These are phyloP conservation scores for Fusarium marasasianum DNA, from an alignment of 2,329 filamentous ascomycete species.

Conservation along the genomic window DNA sequence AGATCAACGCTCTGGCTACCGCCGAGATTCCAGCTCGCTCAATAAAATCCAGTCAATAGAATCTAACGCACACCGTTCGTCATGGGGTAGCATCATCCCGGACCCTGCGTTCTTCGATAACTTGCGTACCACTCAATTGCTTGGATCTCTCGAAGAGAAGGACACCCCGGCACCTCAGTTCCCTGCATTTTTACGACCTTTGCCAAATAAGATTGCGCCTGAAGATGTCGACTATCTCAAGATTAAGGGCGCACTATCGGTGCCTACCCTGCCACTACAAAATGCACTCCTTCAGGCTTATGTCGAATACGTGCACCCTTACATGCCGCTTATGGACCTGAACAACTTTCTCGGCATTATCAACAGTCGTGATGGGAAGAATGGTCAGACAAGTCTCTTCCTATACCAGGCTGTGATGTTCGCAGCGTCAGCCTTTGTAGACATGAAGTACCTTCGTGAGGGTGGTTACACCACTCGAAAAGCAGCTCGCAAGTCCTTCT, in stretches of 20 bases:
- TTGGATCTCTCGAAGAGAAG: conserved; percentile 59
- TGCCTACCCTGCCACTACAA: conserved; percentile 76
- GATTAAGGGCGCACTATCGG: conserved; percentile 82
- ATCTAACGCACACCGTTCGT: conserved; percentile 36
- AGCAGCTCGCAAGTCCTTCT: conserved; percentile 86
- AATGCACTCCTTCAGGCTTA: conserved; percentile 85
- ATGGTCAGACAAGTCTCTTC: conserved; percentile 81
- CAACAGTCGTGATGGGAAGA: conserved; percentile 72
- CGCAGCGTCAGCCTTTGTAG: conserved; percentile 86
- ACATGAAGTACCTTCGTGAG: conserved; percentile 77
- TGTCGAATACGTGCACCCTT: conserved; percentile 90
- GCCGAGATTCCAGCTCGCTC: conserved; percentile 46
- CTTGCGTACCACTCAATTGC: conserved; percentile 55
- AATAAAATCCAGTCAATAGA: conserved; percentile 44
- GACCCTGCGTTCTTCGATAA: conserved; percentile 49
- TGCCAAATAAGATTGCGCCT: conserved; percentile 78
- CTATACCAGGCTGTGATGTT: conserved; percentile 97
- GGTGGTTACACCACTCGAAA: conserved; percentile 83
- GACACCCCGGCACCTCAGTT: conserved; percentile 57
- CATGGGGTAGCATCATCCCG: conserved; percentile 48
- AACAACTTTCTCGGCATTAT: conserved; percentile 68
- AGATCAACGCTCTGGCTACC: conserved; percentile 53
- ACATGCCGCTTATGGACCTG: conserved; percentile 87
- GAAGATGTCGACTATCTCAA: conserved; percentile 87
- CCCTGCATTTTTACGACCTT: conserved; percentile 78